These are phyloP conservation scores for Tylopilus rubrobrunneus DNA, from an alignment of 768 basidiomycete species.

Conservation along the genomic window DNA sequence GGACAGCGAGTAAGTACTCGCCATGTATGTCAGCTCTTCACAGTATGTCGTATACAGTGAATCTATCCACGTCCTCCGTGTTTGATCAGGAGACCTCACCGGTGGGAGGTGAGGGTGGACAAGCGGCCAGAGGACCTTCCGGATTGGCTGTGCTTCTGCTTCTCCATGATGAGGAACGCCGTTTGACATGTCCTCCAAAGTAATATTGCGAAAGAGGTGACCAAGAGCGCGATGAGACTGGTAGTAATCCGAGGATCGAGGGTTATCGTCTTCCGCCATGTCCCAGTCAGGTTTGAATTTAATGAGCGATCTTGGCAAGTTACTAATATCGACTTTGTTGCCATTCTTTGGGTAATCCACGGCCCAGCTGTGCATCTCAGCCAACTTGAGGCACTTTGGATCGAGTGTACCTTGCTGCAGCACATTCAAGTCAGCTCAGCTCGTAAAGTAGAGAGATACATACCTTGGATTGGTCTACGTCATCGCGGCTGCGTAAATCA, in stretches of 20 bases:
- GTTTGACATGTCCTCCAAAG: constrained; percentile 35
- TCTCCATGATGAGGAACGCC: constrained; percentile 7
- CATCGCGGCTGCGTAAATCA: not conserved
- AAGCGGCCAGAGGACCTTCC: constrained; percentile 12
- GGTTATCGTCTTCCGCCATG: constrained; percentile 50
- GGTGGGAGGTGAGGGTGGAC: constrained; percentile 21
- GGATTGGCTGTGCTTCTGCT: constrained; percentile 33
- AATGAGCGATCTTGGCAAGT: constrained; percentile 54
- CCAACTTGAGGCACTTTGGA: constrained; percentile 51
- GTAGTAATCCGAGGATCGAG: constrained; percentile 64
- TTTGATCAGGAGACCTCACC: not conserved
- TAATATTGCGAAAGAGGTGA: constrained; percentile 61
- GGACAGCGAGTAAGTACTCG: constrained; percentile 62
- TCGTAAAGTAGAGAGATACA: not conserved
- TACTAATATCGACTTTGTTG: constrained; percentile 52
- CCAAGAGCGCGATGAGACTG: constrained; percentile 69
- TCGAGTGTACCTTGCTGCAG: constrained; percentile 60
- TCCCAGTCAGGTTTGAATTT: constrained; percentile 80
- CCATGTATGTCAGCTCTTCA: constrained; percentile 68
- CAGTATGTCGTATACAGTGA: constrained; percentile 38
- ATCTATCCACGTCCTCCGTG: constrained; percentile 10
- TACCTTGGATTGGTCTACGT: constrained; percentile 68
- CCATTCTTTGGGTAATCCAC: constrained; percentile 84
- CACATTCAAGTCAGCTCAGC: constrained; percentile 1
- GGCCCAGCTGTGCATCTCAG: constrained; percentile 55